Evolutionary conservation across 2,329 filamentous ascomycete genomes (phyloP), one percentile per base, ranked within the genome.

Genomic region (Clonostachys byssicola): DNA sequence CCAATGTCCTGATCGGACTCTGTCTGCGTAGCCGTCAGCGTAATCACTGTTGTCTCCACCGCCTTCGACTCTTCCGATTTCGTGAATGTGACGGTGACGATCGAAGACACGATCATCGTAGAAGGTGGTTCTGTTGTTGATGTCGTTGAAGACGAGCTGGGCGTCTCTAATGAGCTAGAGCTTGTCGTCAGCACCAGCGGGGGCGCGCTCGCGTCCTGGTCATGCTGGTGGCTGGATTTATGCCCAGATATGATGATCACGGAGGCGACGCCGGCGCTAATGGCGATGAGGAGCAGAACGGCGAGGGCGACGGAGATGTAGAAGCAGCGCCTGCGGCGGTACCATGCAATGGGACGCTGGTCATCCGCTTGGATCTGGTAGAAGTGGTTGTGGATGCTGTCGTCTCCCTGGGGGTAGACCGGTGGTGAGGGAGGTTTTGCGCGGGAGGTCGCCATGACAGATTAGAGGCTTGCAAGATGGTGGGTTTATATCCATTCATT

Each of bases 321-420:
- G 42, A 43, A n/a, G 20, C 40, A 42, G 12, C 20, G 13, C 40
- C 40, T 7, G 16, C 20, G n/a, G 7, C 20, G 40, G 9, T 23
- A 20, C 40, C 40, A 42, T 2, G n/a, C n/a, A 7, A 16, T 18
- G 20, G 14, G 40, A 10, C 14, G 13, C 40, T n/a, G 42, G 12
- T 43, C 42, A 12, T 23, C 17, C 12, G 20, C 13, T 23, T 23
- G 17, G 12, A 34, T 33, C 20, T 43, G 42, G 5, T 43, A 34
- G 12, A 23, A 43, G 20, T 43, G 42, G 42, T 43, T 43, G 42
- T 43, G 42, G 42, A 43, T 30, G 16, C 34, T n/a, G 42, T 33
- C 14, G 14, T 39, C 14, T 18, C 8, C 14, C 36, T 39, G 36
- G 14, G 36, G 36, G 23, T 30, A 30, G 23, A 30, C 23, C 23